These are phyloP conservation scores for Ganoderma resinaceum DNA, from an alignment of 1,284 basidiomycete genomes.

Conservation along the genomic window DNA sequence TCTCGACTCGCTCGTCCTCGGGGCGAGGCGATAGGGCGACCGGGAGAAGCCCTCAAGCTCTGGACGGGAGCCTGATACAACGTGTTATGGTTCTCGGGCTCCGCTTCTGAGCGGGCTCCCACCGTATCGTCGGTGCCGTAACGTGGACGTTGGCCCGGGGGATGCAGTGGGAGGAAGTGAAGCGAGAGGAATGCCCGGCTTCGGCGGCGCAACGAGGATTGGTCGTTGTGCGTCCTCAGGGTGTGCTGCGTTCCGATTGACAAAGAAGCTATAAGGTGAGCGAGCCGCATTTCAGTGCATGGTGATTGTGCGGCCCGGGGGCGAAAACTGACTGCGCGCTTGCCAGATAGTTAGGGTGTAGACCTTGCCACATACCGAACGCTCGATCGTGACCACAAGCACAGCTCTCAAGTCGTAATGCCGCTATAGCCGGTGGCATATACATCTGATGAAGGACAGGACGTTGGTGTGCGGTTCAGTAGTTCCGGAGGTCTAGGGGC, in stretches of 20 bases:
- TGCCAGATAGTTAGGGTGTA: neutral
- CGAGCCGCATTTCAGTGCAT: neutral
- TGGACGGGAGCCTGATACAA: neutral
- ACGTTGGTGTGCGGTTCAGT: neutral
- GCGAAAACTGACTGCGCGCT: neutral
- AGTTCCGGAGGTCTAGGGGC: neutral
- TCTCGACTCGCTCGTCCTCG: neutral
- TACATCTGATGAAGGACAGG: neutral
- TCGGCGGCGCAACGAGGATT: neutral
- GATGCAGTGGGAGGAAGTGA: neutral
- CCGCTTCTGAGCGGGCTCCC: slow-evolving; percentile 1
- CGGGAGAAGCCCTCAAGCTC: neutral
- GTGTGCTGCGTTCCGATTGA: neutral
- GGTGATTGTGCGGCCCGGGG: neutral
- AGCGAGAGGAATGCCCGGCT: slow-evolving; percentile 2
- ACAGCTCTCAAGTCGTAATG: neutral
- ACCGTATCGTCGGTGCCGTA: slow-evolving; percentile 6
- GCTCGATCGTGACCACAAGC: neutral
- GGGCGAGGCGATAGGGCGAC: slow-evolving; percentile 5
- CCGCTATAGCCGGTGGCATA: neutral
- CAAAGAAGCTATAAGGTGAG: slow-evolving; percentile 2
- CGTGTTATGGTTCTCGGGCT: neutral
- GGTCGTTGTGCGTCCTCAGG: neutral
- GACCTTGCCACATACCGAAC: neutral
- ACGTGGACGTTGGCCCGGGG: neutral